Conservation (phyloP, 345 rosid species). For the Sisymbrium irio region DNA sequence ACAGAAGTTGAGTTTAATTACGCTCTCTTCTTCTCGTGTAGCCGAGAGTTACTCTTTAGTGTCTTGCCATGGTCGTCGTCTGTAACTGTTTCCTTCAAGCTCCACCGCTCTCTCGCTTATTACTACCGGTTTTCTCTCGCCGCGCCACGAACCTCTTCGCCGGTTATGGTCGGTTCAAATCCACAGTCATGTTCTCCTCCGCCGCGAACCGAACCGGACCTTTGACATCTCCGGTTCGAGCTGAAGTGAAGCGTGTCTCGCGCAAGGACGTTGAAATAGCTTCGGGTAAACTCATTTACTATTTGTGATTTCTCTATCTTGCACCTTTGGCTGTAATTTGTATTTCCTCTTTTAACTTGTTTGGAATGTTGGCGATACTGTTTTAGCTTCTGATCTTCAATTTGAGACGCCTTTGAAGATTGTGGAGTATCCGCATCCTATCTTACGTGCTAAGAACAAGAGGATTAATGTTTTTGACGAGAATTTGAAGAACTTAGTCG, state of each 20-base stretch:
- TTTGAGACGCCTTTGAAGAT: conserved; percentile 74
- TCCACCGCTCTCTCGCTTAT: conserved; percentile 32
- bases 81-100: conserved; percentile 40
- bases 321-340: not conserved
- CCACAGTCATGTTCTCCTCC: conserved; percentile 34
- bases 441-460: conserved; percentile 71
- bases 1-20: conserved; percentile 3
- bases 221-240: conserved; percentile 29
- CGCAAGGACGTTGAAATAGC: conserved; percentile 43
- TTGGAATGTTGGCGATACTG: not conserved
- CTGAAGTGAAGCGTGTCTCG: conserved; percentile 48
- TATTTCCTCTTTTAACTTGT: not conserved
- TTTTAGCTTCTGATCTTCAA: conserved; percentile 61
- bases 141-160: conserved; percentile 19
- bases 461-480: conserved; percentile 68
- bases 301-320: not conserved
- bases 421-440: conserved; percentile 87
- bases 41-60: not conserved
- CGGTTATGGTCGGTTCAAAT: conserved; percentile 13
- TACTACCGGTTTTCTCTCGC: conserved; percentile 35
- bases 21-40: not conserved
- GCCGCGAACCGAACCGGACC: conserved; percentile 30
- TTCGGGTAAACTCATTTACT: conserved; percentile 41
- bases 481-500: conserved; percentile 68
- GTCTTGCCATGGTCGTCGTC: conserved; percentile 49